Conservation (phyloP, 1,139 yeast genomes). For the Saccharomyces hybrid region DNA sequence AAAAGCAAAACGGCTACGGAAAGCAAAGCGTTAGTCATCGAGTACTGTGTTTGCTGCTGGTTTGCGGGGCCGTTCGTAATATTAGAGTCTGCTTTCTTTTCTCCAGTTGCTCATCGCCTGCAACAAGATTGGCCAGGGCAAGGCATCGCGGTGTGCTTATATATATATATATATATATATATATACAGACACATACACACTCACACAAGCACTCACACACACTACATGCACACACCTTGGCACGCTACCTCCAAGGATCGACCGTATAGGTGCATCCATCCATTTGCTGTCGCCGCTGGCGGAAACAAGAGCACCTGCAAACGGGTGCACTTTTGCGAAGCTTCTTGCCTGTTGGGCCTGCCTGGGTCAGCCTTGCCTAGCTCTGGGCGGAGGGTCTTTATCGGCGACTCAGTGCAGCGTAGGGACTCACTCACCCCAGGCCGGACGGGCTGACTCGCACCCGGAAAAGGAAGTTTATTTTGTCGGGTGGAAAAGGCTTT, state of each 20-base stretch:
- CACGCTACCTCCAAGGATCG: neutral
- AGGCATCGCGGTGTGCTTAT: neutral
- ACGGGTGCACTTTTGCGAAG: neutral
- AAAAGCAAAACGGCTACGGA: neutral
- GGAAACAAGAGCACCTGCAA: neutral
- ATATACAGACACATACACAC: neutral
- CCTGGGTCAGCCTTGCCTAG: neutral
- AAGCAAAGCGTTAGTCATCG: neutral
- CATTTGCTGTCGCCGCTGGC: neutral
- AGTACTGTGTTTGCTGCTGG: neutral
- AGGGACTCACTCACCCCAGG: neutral
- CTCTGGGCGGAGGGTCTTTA: constrained; percentile 1
- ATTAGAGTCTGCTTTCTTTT: no score
- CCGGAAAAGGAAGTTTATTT: neutral
- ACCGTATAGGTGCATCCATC: neutral
- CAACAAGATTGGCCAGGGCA: no score
- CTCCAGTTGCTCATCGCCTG: no score
- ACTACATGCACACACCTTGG: neutral
- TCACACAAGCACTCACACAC: no score
- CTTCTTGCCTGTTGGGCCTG: neutral
- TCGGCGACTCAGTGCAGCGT: neutral
- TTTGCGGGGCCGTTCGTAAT: no score
- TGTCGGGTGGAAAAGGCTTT: neutral
- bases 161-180: neutral
- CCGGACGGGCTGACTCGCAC: neutral